These are phyloP conservation scores for Didymella pinodella DNA, from an alignment of 2,329 filamentous ascomycete species.

Conservation along the genomic window DNA sequence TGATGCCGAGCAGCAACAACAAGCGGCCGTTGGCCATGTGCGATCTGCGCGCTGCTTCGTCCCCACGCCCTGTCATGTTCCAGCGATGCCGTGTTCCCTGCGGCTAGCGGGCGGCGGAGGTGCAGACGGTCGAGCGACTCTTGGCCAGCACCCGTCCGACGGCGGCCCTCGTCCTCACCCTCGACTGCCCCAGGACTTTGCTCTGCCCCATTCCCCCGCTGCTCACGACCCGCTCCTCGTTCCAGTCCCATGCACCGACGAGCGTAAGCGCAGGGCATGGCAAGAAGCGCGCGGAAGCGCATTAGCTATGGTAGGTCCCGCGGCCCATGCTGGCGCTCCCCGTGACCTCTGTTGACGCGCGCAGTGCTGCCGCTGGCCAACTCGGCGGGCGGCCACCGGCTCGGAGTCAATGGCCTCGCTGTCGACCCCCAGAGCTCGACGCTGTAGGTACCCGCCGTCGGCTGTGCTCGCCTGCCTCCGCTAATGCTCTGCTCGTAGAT, in stretches of 20 bases:
- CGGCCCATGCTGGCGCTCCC: not conserved
- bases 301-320: slow-evolving; percentile 60
- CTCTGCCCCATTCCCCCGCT: slow-evolving; percentile 1
- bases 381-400: slow-evolving; percentile 82
- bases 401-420: slow-evolving; percentile 93
- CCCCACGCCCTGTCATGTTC: slow-evolving; percentile 15
- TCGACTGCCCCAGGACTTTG: not conserved
- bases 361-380: slow-evolving; percentile 76
- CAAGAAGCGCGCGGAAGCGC: slow-evolving; percentile 61
- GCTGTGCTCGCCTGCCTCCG: not conserved
- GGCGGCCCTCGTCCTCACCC: slow-evolving; percentile 2
- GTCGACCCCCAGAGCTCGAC: slow-evolving; percentile 84
- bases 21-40: slow-evolving; percentile 22
- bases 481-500: slow-evolving; percentile 60
- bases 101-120: slow-evolving; percentile 17
- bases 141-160: slow-evolving; percentile 13
- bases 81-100: slow-evolving; percentile 11
- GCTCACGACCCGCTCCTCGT: not conserved
- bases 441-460: slow-evolving; percentile 64
- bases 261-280: slow-evolving; percentile 51
- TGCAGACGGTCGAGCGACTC: not conserved
- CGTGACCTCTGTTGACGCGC: slow-evolving; percentile 6
- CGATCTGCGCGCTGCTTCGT: slow-evolving; percentile 4
- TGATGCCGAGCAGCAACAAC: slow-evolving; percentile 11
- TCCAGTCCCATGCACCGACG: slow-evolving; percentile 28